Conservation (phyloP, 2,329 filamentous ascomycete genomes). For the Fusarium sp. region DNA sequence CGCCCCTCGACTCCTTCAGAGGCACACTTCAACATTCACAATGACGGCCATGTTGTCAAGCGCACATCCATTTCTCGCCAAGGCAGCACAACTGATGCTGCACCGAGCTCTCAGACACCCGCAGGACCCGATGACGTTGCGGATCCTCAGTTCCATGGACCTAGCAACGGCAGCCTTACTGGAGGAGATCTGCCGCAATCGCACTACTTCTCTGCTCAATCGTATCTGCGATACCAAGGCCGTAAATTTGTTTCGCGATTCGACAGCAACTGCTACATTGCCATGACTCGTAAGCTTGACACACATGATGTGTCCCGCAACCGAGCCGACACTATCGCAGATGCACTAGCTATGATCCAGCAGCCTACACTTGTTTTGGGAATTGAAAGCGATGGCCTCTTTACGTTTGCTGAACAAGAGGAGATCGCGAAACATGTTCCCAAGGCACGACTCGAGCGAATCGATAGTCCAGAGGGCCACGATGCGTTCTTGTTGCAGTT, state of each 20-base stretch:
- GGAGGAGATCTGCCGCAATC: conserved; percentile 70
- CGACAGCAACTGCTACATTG: conserved; percentile 98
- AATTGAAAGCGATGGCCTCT: conserved; percentile 95
- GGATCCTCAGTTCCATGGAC: conserved; percentile 79
- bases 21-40: conserved; percentile 84
- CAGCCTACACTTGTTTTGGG: conserved; percentile 93
- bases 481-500: conserved; percentile 98
- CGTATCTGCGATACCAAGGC: conserved; percentile 96
- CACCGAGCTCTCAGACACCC: conserved; percentile 50
- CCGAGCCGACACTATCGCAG: conserved; percentile 75
- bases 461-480: conserved; percentile 94
- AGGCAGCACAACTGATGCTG: conserved; percentile 55
- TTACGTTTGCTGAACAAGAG: conserved; percentile 96
- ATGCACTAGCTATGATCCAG: conserved; percentile 84
- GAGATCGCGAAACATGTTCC: conserved; percentile 88
- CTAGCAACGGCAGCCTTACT: conserved; percentile 64
- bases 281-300: conserved; percentile 97
- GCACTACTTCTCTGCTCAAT: conserved; percentile 98
- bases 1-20: conserved; percentile 74
- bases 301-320: conserved; percentile 93
- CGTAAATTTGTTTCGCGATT: conserved; percentile 97
- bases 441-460: conserved; percentile 82
- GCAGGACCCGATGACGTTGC: conserved; percentile 47
- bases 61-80: conserved; percentile 64
- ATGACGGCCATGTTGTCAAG: conserved; percentile 80